These are phyloP conservation scores for Wickerhamomyces chambardii DNA, from an alignment of 805 yeast genomes.

Conservation along the genomic window DNA sequence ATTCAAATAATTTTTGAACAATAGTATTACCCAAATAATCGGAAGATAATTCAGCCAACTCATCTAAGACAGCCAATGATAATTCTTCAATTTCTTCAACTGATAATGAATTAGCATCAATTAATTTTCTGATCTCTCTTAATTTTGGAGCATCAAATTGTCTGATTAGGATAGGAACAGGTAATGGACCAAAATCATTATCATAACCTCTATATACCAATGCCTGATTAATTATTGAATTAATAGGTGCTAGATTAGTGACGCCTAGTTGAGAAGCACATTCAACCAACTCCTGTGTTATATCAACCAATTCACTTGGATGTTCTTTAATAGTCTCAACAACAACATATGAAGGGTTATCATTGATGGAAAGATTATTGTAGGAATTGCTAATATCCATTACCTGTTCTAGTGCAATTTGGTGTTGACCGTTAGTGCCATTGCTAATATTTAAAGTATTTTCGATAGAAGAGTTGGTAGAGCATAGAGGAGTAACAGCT, in stretches of 20 bases:
- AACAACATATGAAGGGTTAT: constrained; percentile 2
- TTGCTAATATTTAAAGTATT: too few species aligned
- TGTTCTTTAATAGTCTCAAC: constrained; percentile 8
- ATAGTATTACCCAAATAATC: constrained; percentile 95
- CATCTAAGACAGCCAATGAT: constrained; percentile 77
- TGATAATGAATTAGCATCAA: constrained; percentile 45
- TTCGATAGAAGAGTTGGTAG: neutral
- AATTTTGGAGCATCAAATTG: constrained; percentile 83
- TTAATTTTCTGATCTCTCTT: constrained; percentile 73
- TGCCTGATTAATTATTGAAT: constrained; percentile 36
- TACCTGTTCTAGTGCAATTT: too few species aligned
- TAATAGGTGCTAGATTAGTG: constrained; percentile 21
- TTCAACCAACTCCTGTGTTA: constrained; percentile 18
- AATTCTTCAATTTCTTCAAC: constrained; percentile 69
- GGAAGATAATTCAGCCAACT: constrained; percentile 82
- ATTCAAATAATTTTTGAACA: constrained; percentile 81
- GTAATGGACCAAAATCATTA: constrained; percentile 62
- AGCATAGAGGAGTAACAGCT: constrained; percentile 13
- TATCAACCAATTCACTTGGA: constrained; percentile 14
- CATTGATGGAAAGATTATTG: neutral
- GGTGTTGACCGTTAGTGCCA: too few species aligned
- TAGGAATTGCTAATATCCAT: too few species aligned
- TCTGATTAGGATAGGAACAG: constrained; percentile 60
- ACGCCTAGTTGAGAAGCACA: constrained; percentile 25
- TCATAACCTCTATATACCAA: constrained; percentile 35